Conservation (phyloP, 108 stramenopile species). For the Aurantiochytrium sp. region DNA sequence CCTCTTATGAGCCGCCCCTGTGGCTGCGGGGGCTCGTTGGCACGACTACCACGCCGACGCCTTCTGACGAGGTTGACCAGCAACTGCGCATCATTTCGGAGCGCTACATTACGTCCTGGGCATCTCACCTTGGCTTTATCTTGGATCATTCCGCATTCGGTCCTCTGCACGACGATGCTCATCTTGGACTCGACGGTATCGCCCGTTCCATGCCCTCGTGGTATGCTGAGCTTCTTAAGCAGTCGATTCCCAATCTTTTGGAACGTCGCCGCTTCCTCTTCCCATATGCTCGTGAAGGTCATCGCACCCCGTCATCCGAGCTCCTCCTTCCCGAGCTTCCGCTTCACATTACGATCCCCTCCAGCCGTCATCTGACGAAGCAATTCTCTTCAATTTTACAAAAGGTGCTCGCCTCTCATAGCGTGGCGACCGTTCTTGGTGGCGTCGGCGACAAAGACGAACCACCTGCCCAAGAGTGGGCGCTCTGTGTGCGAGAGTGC, state of each 20-base stretch:
- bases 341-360: not conserved
- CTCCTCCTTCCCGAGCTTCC: not conserved
- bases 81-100: not conserved
- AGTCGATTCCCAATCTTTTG: not conserved
- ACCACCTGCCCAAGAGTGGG: not conserved
- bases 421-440: not conserved
- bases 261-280: not conserved
- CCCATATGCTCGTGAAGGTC: not conserved
- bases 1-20: not conserved
- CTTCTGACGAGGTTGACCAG: not conserved
- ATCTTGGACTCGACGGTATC: not conserved
- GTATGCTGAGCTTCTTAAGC: not conserved
- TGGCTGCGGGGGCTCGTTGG: not conserved
- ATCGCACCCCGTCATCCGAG: not conserved
- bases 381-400: not conserved
- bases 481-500: not conserved
- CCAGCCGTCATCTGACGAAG: not conserved
- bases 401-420: not conserved
- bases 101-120: not conserved
- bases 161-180: not conserved
- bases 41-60: not conserved
- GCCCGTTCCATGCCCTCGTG: not conserved
- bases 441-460: not conserved
- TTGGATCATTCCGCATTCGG: not conserved
- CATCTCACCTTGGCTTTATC: not conserved